A percentile compares a stretch with the other conserved stretches of the same genome.
phyloP scores from a whole-genome alignment of 1,284 basidiomycete genomes.

The Ceratobasidium theobromae region DNA sequence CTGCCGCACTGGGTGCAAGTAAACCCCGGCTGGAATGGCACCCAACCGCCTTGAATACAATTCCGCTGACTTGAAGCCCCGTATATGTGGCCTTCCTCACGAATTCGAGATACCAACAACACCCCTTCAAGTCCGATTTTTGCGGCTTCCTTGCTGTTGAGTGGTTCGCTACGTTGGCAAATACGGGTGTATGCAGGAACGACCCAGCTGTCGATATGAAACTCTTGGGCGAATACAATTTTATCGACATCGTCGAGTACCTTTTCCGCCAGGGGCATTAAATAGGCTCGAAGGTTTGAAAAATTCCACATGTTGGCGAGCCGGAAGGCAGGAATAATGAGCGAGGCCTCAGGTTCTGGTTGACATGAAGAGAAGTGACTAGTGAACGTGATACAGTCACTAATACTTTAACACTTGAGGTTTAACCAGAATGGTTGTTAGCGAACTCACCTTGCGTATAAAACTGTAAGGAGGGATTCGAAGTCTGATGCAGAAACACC shows the following conservation, averaged over 20 bases:
- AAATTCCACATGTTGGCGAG: constrained; percentile 17
- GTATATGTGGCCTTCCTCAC: no score
- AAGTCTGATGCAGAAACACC: neutral
- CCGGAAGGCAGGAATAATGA: constrained; percentile 7
- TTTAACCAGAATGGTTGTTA: neutral
- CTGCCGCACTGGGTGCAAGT: no score
- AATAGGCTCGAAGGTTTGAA: neutral
- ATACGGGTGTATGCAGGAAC: constrained; percentile 46
- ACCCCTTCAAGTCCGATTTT: constrained; percentile 41
- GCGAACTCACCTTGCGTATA: neutral
- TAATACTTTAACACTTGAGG: neutral
- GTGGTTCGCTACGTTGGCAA: constrained; percentile 43
- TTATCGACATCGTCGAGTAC: constrained; percentile 44
- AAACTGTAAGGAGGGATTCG: neutral
- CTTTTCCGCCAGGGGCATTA: neutral
- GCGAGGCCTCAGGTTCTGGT: neutral
- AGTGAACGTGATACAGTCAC: neutral
- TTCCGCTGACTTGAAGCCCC: no score
- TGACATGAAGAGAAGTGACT: constrained; percentile 12
- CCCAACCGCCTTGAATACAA: no score
- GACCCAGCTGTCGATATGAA: constrained; percentile 47
- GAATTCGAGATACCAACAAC: neutral
- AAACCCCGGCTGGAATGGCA: no score
- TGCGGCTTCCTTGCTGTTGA: constrained; percentile 46
- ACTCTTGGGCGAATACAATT: constrained; percentile 46